Evolutionary conservation across 1,284 basidiomycete species (phyloP), one percentile per base, ranked within the genome.

Genomic region (Phellopilus nigrolimitatus): DNA sequence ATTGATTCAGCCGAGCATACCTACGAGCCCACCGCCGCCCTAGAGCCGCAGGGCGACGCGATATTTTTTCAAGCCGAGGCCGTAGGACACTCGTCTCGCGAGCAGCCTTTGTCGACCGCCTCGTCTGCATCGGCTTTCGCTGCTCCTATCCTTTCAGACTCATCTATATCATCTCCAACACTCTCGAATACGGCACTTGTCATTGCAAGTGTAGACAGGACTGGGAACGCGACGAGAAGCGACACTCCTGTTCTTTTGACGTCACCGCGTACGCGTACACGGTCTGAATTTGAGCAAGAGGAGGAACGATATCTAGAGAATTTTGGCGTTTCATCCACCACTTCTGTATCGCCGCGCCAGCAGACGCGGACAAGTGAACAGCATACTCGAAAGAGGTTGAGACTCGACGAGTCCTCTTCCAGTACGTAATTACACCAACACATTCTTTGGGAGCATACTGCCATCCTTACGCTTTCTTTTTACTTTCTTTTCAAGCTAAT

Each of bases 311-410:
- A 24, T 19, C 10, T 42, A 39, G 38, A 39, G 19, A 43, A 19
- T 8, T 30, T 36, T 24, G 13, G 15, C 31, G n/a, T 15, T 38
- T 12, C 46, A 24, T 17, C 7, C 15, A 22, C 49, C 5, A 10
- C 37, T 30, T n/a, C 36, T 34, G 19, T 38, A 49, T 49, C 45
- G 4, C 27, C 30, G 27, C 31, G 28, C 6, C 21, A 31, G n/a
- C 33, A 34, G 17, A 21, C 9, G 21, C 37, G 24, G 13, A 25
- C 43, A 36, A 25, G 34, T 21, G 36, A 47, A 13, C 37, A 41
- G 21, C 49, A 41, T 37, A 78, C 78, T 57, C 73, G 76, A 66
- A 88, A 88, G 75, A 75, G 84, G 74, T 82, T 81, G 71, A 78
- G 84, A 67, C 70, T 79, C 64, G 73, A 74, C 61, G 73, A 61